Evolutionary conservation across 2,329 filamentous ascomycete species (phyloP), one percentile per base, ranked within the genome.

Genomic region (Herpotrichia juniperi): DNA sequence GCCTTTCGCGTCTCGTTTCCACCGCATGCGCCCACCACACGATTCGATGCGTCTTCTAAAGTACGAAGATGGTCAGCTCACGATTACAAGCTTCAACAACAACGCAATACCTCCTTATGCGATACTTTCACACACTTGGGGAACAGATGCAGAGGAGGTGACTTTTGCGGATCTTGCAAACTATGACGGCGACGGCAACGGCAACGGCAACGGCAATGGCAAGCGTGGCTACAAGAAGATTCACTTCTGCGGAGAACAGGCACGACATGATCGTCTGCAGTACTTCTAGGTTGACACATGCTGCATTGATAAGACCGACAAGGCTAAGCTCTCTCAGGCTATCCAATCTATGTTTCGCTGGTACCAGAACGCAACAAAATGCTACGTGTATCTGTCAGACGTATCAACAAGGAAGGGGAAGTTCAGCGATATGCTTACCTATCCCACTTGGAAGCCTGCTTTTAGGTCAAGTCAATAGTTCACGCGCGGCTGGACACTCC

Each of bases 271-370:
- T 22, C 12, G 34, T n/a, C 14, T 47, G 19, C n/a, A 39, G 22
- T 37, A 47, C 19, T 47, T 47, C 21, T 47, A 19, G 44, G 26
- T 48, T 3, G 31, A 48, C 34, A 48, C 45, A 11, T 48, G 31
- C 24, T 59, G 57, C 37, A 57, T 61, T 19, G 43, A 61, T 28
- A 57, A 59, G 30, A 43, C 39, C 22, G 48, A 48, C 28, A 47
- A 24, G 16, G 53, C 45, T 11, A 49, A 61, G 32, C 48, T 57
- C 12, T 47, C 31, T 11, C 44, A 47, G 16, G 55, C 49, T 10
- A 58, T 60, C 26, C 52, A 50, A 22, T 61, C 58, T 19, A 57
- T 61, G 58, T 57, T 57, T 42, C 46, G 39, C 21, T 59, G 50
- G 58, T 61, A 61, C 37, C 45, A 46, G 16, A 48, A 54, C 21